Evolutionary conservation across 176 grass and related monocot genomes (phyloP).

Genomic region (Zoysia japonica): DNA sequence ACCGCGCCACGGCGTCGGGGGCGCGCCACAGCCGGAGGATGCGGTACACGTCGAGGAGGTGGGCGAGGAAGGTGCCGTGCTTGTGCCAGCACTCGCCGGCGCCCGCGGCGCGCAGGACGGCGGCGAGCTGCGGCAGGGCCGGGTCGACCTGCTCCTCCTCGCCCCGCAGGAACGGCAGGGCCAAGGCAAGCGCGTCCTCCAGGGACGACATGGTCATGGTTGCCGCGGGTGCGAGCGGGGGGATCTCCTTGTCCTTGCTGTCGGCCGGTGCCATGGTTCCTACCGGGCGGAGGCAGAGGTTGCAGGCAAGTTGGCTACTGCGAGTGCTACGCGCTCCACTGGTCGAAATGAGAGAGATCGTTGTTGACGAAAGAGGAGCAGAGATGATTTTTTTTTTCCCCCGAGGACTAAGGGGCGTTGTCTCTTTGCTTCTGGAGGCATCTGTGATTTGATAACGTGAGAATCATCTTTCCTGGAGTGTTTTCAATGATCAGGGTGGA

Average conservation of each 20-base stretch:
- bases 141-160: slow-evolving; percentile 59
- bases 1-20: slow-evolving; percentile 61
- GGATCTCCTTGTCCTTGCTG: neutral
- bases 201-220: neutral
- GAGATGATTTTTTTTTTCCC: neutral
- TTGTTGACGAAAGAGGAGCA: neutral
- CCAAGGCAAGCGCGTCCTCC: slow-evolving; percentile 35
- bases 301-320: neutral
- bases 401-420: too few species aligned
- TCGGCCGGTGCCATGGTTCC: too few species aligned
- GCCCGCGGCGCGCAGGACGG: slow-evolving; percentile 58
- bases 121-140: slow-evolving; percentile 50
- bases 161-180: slow-evolving; percentile 69
- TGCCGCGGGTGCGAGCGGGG: neutral
- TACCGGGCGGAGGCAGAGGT: neutral
- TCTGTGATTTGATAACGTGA: too few species aligned
- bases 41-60: slow-evolving; percentile 70
- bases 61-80: slow-evolving; percentile 91
- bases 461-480: too few species aligned
- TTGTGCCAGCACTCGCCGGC: slow-evolving; percentile 97
- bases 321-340: neutral
- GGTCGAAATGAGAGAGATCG: neutral
- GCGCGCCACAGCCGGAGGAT: slow-evolving; percentile 65
- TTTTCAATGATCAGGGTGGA: too few species aligned
- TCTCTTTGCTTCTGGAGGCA: too few species aligned